Evolutionary conservation across 495 filamentous ascomycete species (phyloP).

Genomic region (Aspergillus biplanus): DNA sequence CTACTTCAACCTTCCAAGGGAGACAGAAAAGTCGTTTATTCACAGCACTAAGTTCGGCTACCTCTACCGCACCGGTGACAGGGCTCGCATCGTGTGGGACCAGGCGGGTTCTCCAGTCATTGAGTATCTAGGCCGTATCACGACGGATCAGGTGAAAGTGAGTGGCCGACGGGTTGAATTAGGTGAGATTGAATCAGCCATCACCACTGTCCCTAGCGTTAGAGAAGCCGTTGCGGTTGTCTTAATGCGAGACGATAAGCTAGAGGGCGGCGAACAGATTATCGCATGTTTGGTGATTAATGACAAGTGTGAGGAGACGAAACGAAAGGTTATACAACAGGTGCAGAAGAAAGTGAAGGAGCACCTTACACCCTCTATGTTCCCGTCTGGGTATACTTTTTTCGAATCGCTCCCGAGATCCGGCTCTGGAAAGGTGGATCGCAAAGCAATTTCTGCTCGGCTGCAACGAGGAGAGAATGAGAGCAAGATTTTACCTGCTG

Average conservation of each 20-base stretch:
- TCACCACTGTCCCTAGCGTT: constrained; percentile 25
- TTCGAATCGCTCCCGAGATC: constrained; percentile 29
- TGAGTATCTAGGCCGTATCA: constrained; percentile 68
- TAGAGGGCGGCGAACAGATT: constrained; percentile 29
- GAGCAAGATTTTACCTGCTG: constrained; percentile 7
- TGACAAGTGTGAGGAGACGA: constrained; percentile 26
- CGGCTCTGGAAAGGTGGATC: constrained; percentile 32
- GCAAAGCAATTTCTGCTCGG: constrained; percentile 26
- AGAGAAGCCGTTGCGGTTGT: constrained; percentile 28
- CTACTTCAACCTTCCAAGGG: constrained; percentile 47
- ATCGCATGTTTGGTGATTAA: constrained; percentile 27
- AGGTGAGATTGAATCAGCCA: constrained; percentile 71
- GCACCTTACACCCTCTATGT: constrained; percentile 27
- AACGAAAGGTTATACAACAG: constrained; percentile 37
- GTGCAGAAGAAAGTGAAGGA: constrained; percentile 48
- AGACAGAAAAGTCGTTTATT: constrained; percentile 45
- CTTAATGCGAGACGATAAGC: constrained; percentile 18
- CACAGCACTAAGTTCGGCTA: constrained; percentile 35
- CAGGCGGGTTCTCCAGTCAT: constrained; percentile 41
- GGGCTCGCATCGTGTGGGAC: constrained; percentile 57
- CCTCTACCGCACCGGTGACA: constrained; percentile 77
- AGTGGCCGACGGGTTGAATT: constrained; percentile 89
- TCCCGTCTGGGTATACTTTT: constrained; percentile 27
- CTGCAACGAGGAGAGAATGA: constrained; percentile 10
- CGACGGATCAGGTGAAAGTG: constrained; percentile 87